Base-by-base conservation (phyloP, 345 rosid species). In the Pelargonium nanum region DNA sequence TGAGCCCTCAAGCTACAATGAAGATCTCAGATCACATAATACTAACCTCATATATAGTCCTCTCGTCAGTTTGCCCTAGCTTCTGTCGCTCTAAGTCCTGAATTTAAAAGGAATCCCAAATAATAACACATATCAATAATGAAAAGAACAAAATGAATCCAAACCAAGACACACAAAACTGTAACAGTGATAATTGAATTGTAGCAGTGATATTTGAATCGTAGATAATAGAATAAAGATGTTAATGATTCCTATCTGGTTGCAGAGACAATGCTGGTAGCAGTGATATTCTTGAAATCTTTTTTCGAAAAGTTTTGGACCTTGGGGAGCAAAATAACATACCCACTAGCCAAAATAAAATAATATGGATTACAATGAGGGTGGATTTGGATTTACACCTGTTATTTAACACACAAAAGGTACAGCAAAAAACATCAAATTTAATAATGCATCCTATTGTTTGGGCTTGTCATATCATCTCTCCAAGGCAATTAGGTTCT, bases 1-100 rank as follows among this genome's bases (percentile, higher is more conserved):
- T 53, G 22, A 5, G 26, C 58, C 23, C 24, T 22, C 19, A 4
- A 26, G 59, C 44, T 40, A 56, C 25, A 58, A 21, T 12, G 60
- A 34, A 56, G 13, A 21, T 62, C 55, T n/a, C 58, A 58, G 21
- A 48, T 9, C 62, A 61, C 20, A 56, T 72, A 21, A 44, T 30
- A 30, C 61, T 76, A 75, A 92, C 98, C 91, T 85, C 97, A 55
- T 83, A 83, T 53, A 89, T 82, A 10, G 88, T 87, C 70, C 89
- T 82, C 81, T 92, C 95, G 74, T 81, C 91, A 1, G 83, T 70
- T 30, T 77, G 93, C 13, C 81, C 85, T 63, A 83, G 65, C 70
- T 85, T 88, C 22, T 81, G 65, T 62, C 80, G 77, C 51, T 83
- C 91, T 77, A 83, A 40, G n/a, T 80, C 90, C 96, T 87, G 70